Percentiles rank a stretch among this genome's conserved stretches.
Evolutionary conservation across 192 early-diverging fungal genomes (phyloP).

Genomic region (Podila minutissima): DNA sequence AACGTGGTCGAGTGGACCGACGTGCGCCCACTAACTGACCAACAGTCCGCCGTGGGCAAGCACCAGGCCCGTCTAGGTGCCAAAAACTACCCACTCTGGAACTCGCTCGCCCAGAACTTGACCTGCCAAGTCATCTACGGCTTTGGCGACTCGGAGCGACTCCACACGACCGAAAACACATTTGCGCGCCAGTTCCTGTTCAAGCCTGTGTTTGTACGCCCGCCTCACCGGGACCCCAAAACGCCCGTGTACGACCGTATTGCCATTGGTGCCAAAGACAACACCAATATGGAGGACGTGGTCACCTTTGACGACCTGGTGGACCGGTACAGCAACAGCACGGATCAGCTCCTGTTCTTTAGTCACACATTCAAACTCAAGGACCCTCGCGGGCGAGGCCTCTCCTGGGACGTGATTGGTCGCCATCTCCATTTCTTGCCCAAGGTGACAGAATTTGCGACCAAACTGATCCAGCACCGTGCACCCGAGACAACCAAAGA

Average conservation of each 20-base stretch:
- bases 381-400: slow-evolving; percentile 11
- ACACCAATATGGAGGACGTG: slow-evolving; percentile 30
- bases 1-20: slow-evolving; percentile 24
- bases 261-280: slow-evolving; percentile 19
- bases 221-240: slow-evolving; percentile 12
- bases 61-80: slow-evolving; percentile 2
- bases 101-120: slow-evolving; percentile 21
- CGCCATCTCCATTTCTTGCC: slow-evolving; percentile 15
- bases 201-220: slow-evolving; percentile 34
- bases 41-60: slow-evolving; percentile 22
- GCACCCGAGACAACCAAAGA: slow-evolving; percentile 25
- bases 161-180: slow-evolving; percentile 26
- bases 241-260: slow-evolving; percentile 15
- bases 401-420: slow-evolving; percentile 12
- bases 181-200: slow-evolving; percentile 33
- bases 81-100: slow-evolving; percentile 14
- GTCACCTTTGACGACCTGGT: slow-evolving; percentile 24
- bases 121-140: slow-evolving; percentile 41
- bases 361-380: slow-evolving; percentile 43
- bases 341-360: slow-evolving; percentile 18
- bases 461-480: slow-evolving; percentile 9
- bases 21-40: slow-evolving; percentile 24
- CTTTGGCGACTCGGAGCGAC: slow-evolving; percentile 25
- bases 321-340: slow-evolving; percentile 9
- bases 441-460: slow-evolving; percentile 21